A percentile compares a stretch with the other conserved stretches of the same genome.
phyloP scores from a whole-genome alignment of 768 basidiomycete genomes.

The Lanmaoa pseudosensibilis region DNA sequence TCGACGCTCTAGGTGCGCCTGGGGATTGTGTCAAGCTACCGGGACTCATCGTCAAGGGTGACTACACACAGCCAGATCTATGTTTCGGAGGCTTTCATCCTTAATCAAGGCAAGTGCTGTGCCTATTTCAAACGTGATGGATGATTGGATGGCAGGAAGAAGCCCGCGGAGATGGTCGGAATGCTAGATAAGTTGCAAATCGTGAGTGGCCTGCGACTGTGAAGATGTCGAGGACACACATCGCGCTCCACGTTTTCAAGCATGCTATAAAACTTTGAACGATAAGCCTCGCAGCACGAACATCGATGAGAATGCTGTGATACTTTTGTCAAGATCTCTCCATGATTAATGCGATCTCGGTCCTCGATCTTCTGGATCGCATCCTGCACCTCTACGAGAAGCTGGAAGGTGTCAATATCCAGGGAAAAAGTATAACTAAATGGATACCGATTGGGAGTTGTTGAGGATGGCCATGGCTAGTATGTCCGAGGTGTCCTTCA shows the following conservation, averaged over 20 bases:
- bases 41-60: neutral
- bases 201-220: neutral
- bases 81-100: slow-evolving; percentile 30
- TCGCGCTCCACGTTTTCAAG: slow-evolving; percentile 25
- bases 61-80: slow-evolving; percentile 24
- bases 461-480: slow-evolving; percentile 11
- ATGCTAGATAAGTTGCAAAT: slow-evolving; percentile 19
- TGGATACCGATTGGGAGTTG: slow-evolving; percentile 24
- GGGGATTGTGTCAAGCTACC: slow-evolving; percentile 8
- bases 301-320: neutral
- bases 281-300: slow-evolving; percentile 15
- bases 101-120: slow-evolving; percentile 28
- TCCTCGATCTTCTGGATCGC: slow-evolving; percentile 23
- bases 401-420: slow-evolving; percentile 19
- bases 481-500: slow-evolving; percentile 26
- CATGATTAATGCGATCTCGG: slow-evolving; percentile 19
- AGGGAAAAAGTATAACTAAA: neutral
- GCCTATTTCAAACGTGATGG: slow-evolving; percentile 25
- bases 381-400: slow-evolving; percentile 22
- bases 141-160: slow-evolving; percentile 23
- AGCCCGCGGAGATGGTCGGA: slow-evolving; percentile 29
- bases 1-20: slow-evolving; percentile 33
- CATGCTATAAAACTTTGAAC: slow-evolving; percentile 24
- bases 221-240: slow-evolving; percentile 14
- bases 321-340: slow-evolving; percentile 27